Percentiles rank a stretch among this genome's conserved stretches.
Conservation (phyloP, 371 early-diverging fungal species). For the Mucor saturninus region DNA sequence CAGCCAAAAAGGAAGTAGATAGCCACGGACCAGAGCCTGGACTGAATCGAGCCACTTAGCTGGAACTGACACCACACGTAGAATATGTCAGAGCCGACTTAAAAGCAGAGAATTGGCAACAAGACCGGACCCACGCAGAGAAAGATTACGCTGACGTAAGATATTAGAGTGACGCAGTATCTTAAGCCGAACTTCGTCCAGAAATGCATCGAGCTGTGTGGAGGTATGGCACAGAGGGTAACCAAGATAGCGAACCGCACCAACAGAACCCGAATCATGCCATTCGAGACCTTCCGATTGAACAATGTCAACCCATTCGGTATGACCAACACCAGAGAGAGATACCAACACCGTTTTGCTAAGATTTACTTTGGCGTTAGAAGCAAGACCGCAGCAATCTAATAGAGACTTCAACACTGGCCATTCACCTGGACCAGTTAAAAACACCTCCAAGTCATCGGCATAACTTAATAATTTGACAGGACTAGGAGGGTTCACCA, state of each 20-base stretch:
- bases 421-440: conserved; percentile 13
- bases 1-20: conserved; percentile 1
- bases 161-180: background rate
- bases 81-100: conserved; percentile 10
- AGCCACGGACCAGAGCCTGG: background rate
- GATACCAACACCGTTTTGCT: conserved; percentile 17
- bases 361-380: conserved; percentile 22
- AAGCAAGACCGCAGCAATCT: background rate
- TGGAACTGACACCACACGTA: conserved; percentile 7
- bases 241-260: conserved; percentile 12
- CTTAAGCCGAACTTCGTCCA: background rate
- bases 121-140: background rate
- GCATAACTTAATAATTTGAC: conserved; percentile 28
- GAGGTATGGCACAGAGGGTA: conserved; percentile 12
- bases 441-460: conserved; percentile 27
- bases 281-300: background rate
- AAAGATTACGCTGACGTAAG: background rate
- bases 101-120: conserved; percentile 21
- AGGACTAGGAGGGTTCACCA: conserved; percentile 6
- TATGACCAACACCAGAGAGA: conserved; percentile 2
- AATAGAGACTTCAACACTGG: background rate
- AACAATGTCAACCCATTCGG: background rate
- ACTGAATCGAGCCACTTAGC: background rate
- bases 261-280: background rate
- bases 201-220: background rate